phyloP scores from a whole-genome alignment of 2,329 filamentous ascomycete species.

The Cytospora schulzeri region DNA sequence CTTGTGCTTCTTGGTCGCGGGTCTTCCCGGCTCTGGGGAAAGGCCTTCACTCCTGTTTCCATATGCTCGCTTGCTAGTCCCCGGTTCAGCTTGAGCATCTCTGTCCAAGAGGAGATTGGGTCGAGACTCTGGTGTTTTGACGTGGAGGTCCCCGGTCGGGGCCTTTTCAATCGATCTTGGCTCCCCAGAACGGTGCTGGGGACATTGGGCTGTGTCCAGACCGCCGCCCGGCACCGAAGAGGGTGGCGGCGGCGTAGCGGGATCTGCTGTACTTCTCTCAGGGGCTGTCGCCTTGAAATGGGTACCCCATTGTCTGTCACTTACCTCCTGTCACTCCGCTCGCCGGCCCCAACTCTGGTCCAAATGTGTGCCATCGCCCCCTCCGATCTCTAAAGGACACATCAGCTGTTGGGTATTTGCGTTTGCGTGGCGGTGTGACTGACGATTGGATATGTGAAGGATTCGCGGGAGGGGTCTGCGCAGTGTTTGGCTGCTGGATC shows the following conservation, averaged over 20 bases:
- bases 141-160: not conserved
- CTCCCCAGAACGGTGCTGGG: not conserved
- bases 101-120: not conserved
- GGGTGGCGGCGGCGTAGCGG: not conserved
- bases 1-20: conserved; percentile 4
- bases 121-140: not conserved
- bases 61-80: not conserved
- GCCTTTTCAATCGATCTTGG: not conserved
- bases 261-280: not conserved
- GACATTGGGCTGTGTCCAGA: not conserved
- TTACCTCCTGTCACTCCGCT: not conserved
- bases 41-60: not conserved
- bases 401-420: not conserved
- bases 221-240: not conserved
- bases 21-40: not conserved
- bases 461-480: not conserved
- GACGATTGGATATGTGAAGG: not conserved
- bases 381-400: not conserved
- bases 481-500: not conserved
- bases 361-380: not conserved
- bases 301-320: too few relatives aligned
- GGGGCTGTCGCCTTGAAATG: not conserved
- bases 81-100: not conserved
- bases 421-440: not conserved
- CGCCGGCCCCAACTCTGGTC: not conserved